These are phyloP conservation scores for Vicia sativa DNA, from an alignment of 306 rosid genomes.

Conservation along the genomic window DNA sequence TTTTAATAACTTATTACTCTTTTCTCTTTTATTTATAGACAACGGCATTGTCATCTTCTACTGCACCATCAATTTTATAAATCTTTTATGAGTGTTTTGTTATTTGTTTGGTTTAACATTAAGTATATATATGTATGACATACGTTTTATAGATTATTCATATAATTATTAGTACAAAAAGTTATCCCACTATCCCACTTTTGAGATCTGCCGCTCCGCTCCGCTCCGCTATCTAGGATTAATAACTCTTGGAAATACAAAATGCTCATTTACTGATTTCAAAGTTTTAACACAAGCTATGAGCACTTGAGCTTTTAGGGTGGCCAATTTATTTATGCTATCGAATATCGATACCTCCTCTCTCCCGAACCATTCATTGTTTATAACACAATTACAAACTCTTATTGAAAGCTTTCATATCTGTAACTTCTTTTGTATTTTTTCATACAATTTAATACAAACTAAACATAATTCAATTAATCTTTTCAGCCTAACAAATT, in stretches of 20 bases:
- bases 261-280: background rate
- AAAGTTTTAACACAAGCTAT: background rate
- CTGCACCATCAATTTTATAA: too few species aligned
- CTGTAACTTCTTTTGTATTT: constrained; percentile 2
- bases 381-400: background rate
- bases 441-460: background rate
- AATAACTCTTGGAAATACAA: background rate
- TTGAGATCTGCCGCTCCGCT: too few species aligned
- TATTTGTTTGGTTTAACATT: too few species aligned
- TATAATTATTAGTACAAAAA: too few species aligned
- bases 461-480: background rate
- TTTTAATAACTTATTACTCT: too few species aligned
- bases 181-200: too few species aligned
- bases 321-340: background rate
- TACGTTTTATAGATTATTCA: too few species aligned
- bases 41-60: too few species aligned
- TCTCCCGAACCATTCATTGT: background rate
- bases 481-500: background rate
- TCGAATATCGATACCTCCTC: background rate
- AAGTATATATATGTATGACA: too few species aligned
- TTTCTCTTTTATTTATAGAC: too few species aligned
- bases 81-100: too few species aligned
- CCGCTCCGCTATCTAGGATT: too few species aligned
- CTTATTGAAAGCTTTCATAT: background rate
- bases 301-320: background rate